A percentile compares a stretch with the other conserved stretches of the same genome.
These are phyloP conservation scores for Ophiostoma australiae DNA, from an alignment of 2,329 filamentous ascomycete genomes.

Conservation along the genomic window DNA sequence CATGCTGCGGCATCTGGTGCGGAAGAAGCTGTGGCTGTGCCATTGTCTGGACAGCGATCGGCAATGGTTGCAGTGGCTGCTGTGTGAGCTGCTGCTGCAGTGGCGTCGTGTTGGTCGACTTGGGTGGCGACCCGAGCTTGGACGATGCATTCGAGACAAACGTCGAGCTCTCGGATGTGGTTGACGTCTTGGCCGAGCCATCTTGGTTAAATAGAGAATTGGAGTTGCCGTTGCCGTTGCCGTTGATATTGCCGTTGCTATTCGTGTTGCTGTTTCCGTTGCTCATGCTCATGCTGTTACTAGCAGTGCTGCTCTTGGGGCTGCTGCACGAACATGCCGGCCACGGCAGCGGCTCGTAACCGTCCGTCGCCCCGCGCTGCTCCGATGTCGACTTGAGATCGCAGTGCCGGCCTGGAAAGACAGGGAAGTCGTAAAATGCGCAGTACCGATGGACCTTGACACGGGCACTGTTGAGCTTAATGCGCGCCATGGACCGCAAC, in stretches of 20 bases:
- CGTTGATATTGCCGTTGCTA: not conserved
- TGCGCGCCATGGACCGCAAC: conserved; percentile 44
- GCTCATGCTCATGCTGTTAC: not conserved
- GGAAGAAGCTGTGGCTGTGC: not conserved
- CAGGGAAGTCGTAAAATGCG: conserved; percentile 47
- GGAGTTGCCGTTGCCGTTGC: not conserved
- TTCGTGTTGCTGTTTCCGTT: not conserved
- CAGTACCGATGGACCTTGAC: conserved; percentile 50
- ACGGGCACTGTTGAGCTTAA: conserved; percentile 49
- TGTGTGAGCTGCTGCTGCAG: not conserved
- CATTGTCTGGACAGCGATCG: not conserved
- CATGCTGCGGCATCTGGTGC: conserved; percentile 8
- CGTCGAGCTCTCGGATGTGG: conserved; percentile 16
- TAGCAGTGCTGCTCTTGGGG: conserved; percentile 18
- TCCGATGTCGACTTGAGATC: conserved; percentile 39
- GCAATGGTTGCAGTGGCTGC: not conserved
- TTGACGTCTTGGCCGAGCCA: conserved; percentile 1
- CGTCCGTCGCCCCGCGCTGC: conserved; percentile 28
- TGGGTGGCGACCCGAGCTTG: conserved; percentile 6
- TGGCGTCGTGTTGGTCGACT: conserved; percentile 4
- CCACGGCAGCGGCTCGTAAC: conserved; percentile 34
- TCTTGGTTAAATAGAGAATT: not conserved
- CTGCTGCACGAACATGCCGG: conserved; percentile 36
- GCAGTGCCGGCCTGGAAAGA: conserved; percentile 47
- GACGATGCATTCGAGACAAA: conserved; percentile 12